A percentile compares a stretch with the other conserved stretches of the same genome.
These are phyloP conservation scores for Aspergillus arachidicola DNA, from an alignment of 2,329 filamentous ascomycete genomes.

Conservation along the genomic window DNA sequence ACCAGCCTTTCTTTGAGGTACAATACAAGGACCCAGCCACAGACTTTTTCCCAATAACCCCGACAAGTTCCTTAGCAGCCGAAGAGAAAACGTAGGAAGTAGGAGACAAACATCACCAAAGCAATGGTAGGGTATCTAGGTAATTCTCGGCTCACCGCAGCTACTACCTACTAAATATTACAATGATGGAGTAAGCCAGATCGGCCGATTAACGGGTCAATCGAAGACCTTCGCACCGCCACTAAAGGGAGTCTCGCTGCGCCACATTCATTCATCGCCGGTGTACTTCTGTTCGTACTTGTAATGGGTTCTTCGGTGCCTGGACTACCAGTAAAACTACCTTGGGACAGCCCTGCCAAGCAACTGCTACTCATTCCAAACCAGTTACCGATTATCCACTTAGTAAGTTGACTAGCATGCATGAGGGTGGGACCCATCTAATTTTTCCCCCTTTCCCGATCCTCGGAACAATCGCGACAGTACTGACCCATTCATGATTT, in stretches of 20 bases:
- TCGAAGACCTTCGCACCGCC: slow-evolving; percentile 22
- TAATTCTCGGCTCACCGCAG: neutral
- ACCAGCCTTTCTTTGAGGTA: neutral
- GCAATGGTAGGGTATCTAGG: neutral
- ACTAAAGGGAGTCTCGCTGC: slow-evolving; percentile 1
- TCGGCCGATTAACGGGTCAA: slow-evolving; percentile 15
- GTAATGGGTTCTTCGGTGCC: neutral
- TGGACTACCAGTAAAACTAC: neutral
- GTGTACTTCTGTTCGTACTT: neutral
- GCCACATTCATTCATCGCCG: slow-evolving; percentile 5
- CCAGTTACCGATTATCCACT: neutral
- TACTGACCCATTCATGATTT: neutral
- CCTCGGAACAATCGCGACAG: neutral
- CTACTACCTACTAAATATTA: neutral
- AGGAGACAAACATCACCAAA: neutral
- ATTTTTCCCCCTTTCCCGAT: neutral
- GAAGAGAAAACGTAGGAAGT: neutral
- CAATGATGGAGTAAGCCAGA: neutral
- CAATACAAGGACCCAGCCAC: neutral
- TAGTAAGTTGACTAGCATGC: neutral
- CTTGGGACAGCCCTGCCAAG: neutral
- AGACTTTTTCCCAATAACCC: neutral
- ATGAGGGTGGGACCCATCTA: neutral
- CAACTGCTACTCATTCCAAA: neutral
- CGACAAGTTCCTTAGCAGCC: neutral